Evolutionary conservation across 2,329 filamentous ascomycete species (phyloP).

Genomic region (Cladosporium oxysporum): DNA sequence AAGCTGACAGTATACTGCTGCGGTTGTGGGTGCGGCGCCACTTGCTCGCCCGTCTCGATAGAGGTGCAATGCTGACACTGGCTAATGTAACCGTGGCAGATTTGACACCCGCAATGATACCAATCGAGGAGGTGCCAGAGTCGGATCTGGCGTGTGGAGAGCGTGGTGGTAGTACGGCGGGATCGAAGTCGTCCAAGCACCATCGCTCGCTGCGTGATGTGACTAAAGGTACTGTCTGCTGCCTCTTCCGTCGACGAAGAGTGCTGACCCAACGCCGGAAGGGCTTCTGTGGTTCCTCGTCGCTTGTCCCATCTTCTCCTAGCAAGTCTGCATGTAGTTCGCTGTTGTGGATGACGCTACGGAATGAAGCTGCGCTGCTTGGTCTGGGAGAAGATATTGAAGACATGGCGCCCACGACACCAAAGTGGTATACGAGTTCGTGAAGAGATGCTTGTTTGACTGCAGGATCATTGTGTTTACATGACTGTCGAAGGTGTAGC

Average conservation of each 20-base stretch:
- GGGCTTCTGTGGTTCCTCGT: conserved; percentile 40
- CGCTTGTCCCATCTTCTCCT: not conserved
- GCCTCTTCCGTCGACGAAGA: conserved; percentile 59
- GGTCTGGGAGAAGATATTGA: not conserved
- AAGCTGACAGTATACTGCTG: conserved; percentile 62
- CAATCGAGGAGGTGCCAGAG: conserved; percentile 74
- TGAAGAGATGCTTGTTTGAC: not conserved
- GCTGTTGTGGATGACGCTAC: conserved; percentile 13
- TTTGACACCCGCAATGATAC: conserved; percentile 76
- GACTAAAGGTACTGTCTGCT: conserved; percentile 44
- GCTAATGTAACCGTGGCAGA: conserved; percentile 78
- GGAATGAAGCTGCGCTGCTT: not conserved
- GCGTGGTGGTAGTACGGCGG: conserved; percentile 18
- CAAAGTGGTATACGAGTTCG: not conserved
- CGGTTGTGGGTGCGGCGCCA: conserved; percentile 61
- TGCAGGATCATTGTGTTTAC: not conserved
- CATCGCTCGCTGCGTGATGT: conserved; percentile 39
- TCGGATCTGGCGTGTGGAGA: conserved; percentile 42
- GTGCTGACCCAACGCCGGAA: conserved; percentile 76
- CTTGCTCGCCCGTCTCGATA: conserved; percentile 57
- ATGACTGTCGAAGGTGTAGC: not conserved
- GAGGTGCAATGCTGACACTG: conserved; percentile 67
- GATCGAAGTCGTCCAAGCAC: conserved; percentile 40
- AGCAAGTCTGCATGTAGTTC: not conserved
- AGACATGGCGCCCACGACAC: not conserved